phyloP scores from a whole-genome alignment of 805 yeast genomes.

The Danielozyma ontarioensis region DNA sequence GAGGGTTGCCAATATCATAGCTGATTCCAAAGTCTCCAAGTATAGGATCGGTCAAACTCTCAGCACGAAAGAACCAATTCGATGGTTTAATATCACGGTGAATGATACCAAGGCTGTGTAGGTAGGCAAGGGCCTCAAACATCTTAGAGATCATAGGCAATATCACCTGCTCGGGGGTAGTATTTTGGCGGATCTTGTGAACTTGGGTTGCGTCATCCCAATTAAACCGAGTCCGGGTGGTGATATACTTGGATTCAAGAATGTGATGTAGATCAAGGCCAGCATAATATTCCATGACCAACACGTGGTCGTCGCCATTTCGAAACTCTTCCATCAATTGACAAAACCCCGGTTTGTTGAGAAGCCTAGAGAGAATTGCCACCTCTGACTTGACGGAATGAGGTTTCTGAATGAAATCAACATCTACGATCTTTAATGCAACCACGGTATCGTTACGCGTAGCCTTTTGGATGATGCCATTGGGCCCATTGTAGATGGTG shows the following conservation, averaged over 20 bases:
- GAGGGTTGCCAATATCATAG: constrained; percentile 15
- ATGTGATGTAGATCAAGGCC: constrained; percentile 20
- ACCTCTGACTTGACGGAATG: constrained; percentile 32
- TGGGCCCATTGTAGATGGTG: neutral
- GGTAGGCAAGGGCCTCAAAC: constrained; percentile 18
- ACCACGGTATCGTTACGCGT: constrained; percentile 4
- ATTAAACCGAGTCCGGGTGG: constrained; percentile 18
- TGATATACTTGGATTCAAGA: constrained; percentile 13
- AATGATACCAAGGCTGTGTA: constrained; percentile 30
- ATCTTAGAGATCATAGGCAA: constrained; percentile 12
- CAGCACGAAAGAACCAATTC: constrained; percentile 25
- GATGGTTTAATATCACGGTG: constrained; percentile 40
- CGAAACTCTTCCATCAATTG: constrained; percentile 15
- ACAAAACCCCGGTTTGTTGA: constrained; percentile 11
- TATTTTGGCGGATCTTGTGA: constrained; percentile 5
- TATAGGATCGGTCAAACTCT: constrained; percentile 19
- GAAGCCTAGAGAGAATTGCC: constrained; percentile 16
- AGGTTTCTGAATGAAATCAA: constrained; percentile 30
- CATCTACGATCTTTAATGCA: constrained; percentile 36
- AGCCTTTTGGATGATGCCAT: neutral
- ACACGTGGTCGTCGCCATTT: constrained; percentile 25
- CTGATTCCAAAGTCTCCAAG: constrained; percentile 65
- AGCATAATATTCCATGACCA: constrained; percentile 28
- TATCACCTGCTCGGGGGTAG: constrained; percentile 8
- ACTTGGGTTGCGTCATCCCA: constrained; percentile 16